Evolutionary conservation across 225 moss, liverwort and hornwort genomes (phyloP).

Genomic region (Physcomitrellopsis africana): DNA sequence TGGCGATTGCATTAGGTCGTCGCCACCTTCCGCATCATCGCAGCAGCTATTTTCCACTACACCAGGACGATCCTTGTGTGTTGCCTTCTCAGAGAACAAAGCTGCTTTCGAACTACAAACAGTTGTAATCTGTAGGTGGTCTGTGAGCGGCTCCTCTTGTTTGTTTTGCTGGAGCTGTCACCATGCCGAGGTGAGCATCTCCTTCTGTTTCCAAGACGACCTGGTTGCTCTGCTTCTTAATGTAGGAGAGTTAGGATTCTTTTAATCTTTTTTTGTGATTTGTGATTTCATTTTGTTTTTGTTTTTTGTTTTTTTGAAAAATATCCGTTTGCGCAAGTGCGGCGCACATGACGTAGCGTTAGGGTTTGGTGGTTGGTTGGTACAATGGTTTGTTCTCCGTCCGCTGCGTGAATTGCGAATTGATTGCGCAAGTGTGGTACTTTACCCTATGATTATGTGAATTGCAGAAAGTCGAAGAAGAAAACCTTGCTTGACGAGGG

Average conservation of each 20-base stretch:
- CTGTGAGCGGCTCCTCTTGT: not conserved
- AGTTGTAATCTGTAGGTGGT: not conserved
- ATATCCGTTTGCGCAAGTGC: too few relatives aligned
- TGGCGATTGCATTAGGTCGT: too few relatives aligned
- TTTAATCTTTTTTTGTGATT: not conserved
- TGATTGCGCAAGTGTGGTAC: too few relatives aligned
- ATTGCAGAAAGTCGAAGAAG: constrained; percentile 35
- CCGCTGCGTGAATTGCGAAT: not conserved
- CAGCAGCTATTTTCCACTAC: too few relatives aligned
- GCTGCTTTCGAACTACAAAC: too few relatives aligned
- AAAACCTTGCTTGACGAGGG: constrained; percentile 47
- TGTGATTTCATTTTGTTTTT: too few relatives aligned
- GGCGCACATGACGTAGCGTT: too few relatives aligned
- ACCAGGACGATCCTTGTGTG: too few relatives aligned
- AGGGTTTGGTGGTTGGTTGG: not conserved
- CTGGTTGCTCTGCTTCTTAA: not conserved
- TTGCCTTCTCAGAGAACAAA: too few relatives aligned
- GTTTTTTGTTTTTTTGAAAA: too few relatives aligned
- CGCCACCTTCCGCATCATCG: too few relatives aligned
- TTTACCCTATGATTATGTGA: not conserved
- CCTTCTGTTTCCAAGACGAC: not conserved
- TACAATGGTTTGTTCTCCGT: not conserved
- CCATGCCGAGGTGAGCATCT: constrained; percentile 33
- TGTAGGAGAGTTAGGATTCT: not conserved
- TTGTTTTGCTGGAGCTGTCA: not conserved